A percentile compares a stretch with the other conserved stretches of the same genome.
Evolutionary conservation across 768 basidiomycete genomes (phyloP).

Genomic region (Hemileccinum impolitum): DNA sequence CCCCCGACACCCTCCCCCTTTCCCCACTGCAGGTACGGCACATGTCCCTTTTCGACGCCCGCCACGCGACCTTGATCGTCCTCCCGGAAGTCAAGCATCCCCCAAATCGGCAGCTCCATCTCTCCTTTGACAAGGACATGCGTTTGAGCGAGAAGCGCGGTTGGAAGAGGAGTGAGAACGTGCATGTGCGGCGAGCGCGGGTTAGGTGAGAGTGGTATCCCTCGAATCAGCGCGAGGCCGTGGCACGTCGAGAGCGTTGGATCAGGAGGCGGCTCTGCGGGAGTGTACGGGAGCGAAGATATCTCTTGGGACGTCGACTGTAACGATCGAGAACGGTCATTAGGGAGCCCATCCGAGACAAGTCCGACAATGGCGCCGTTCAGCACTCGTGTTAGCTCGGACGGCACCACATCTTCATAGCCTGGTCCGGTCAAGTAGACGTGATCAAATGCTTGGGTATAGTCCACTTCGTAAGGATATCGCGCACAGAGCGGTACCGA

Average conservation of each 20-base stretch:
- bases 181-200: slow-evolving; percentile 49
- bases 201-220: slow-evolving; percentile 25
- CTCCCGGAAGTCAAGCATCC: slow-evolving; percentile 70
- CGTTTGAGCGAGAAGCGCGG: slow-evolving; percentile 36
- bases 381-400: slow-evolving; percentile 68
- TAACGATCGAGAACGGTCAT: background rate
- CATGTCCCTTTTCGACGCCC: slow-evolving; percentile 48
- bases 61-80: slow-evolving; percentile 42
- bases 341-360: slow-evolving; percentile 33
- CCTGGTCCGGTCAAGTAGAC: slow-evolving; percentile 72
- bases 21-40: slow-evolving; percentile 81
- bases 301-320: background rate
- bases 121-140: slow-evolving; percentile 73
- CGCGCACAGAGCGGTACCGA: slow-evolving; percentile 61
- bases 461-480: slow-evolving; percentile 71
- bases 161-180: slow-evolving; percentile 75
- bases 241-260: slow-evolving; percentile 61
- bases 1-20: slow-evolving; percentile 68
- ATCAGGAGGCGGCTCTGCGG: slow-evolving; percentile 49
- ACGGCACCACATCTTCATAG: slow-evolving; percentile 69
- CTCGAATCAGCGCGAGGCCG: slow-evolving; percentile 77
- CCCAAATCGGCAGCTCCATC: slow-evolving; percentile 84
- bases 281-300: slow-evolving; percentile 52
- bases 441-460: slow-evolving; percentile 51
- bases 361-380: slow-evolving; percentile 82